Evolutionary conservation across 2,329 filamentous ascomycete species (phyloP).

Genomic region (Exophiala phaeomuriformis): DNA sequence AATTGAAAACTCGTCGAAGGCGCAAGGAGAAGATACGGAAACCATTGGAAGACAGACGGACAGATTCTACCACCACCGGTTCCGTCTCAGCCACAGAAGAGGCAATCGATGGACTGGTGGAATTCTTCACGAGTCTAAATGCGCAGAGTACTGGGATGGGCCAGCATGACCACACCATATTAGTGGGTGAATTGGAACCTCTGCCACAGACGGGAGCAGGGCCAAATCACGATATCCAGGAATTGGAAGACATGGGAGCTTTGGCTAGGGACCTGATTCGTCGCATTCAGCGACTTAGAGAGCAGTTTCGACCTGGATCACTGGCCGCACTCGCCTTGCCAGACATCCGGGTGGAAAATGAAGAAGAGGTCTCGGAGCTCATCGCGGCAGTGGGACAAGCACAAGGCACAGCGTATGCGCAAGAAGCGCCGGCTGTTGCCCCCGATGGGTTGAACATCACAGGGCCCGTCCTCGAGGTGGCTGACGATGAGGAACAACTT

Average conservation of each 20-base stretch:
- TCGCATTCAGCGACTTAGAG: slow-evolving; percentile 23
- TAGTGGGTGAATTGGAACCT: neutral
- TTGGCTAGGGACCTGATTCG: slow-evolving; percentile 23
- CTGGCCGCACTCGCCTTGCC: slow-evolving; percentile 24
- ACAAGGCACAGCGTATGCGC: neutral
- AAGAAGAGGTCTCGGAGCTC: neutral
- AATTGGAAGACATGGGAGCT: slow-evolving; percentile 24
- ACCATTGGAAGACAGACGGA: slow-evolving; percentile 20
- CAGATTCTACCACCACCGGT: neutral
- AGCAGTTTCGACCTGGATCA: slow-evolving; percentile 24
- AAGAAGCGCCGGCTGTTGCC: neutral
- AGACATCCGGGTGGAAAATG: slow-evolving; percentile 22
- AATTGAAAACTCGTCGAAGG: slow-evolving; percentile 19
- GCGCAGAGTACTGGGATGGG: slow-evolving; percentile 6
- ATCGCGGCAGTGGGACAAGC: neutral
- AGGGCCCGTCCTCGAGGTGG: neutral
- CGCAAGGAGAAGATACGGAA: slow-evolving; percentile 23
- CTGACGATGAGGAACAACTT: slow-evolving; percentile 7
- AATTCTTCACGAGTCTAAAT: slow-evolving; percentile 20
- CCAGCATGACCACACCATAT: neutral
- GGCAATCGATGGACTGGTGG: slow-evolving; percentile 22
- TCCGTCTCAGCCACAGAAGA: slow-evolving; percentile 5
- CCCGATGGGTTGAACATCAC: neutral
- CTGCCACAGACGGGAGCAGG: neutral
- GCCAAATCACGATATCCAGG: slow-evolving; percentile 19